Conservation (phyloP, 2,329 filamentous ascomycete species). For the Pseudovirgaria hyperparasitica region DNA sequence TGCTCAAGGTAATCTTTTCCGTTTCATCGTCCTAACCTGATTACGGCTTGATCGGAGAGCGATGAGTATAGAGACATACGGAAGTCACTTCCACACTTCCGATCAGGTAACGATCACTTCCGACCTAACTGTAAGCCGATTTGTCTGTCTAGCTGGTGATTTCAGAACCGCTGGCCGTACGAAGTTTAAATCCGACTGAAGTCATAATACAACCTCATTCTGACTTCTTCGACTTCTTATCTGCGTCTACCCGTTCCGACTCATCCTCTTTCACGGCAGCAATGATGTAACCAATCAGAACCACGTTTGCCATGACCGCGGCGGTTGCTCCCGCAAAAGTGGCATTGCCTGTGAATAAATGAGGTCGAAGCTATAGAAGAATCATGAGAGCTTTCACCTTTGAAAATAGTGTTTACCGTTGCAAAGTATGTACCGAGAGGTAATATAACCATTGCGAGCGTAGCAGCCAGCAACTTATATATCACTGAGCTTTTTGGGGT, state of each 20-base stretch:
- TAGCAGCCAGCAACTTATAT: slow-evolving; percentile 79
- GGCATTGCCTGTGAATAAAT: slow-evolving; percentile 54
- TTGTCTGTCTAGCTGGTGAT: too few species aligned
- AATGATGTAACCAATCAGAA: slow-evolving; percentile 79
- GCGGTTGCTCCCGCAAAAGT: slow-evolving; percentile 78
- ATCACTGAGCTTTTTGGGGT: slow-evolving; percentile 56
- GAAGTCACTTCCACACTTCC: too few species aligned
- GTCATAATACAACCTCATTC: too few species aligned
- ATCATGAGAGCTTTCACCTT: slow-evolving; percentile 38
- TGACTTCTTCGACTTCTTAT: slow-evolving; percentile 31
- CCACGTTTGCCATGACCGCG: slow-evolving; percentile 81
- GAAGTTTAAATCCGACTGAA: too few species aligned
- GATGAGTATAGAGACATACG: too few species aligned
- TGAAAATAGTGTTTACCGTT: slow-evolving; percentile 63
- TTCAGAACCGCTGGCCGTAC: too few species aligned
- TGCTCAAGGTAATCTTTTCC: too few species aligned
- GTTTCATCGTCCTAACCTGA: too few species aligned
- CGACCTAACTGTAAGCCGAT: too few species aligned
- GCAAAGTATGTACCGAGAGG: slow-evolving; percentile 86
- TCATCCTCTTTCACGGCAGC: slow-evolving; percentile 85
- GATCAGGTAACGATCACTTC: too few species aligned
- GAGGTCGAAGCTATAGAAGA: slow-evolving; percentile 1
- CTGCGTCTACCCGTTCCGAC: slow-evolving; percentile 33
- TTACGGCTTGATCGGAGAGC: too few species aligned
- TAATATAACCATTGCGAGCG: slow-evolving; percentile 75